phyloP scores from a whole-genome alignment of 768 basidiomycete genomes.

The Amanita phalloides region DNA sequence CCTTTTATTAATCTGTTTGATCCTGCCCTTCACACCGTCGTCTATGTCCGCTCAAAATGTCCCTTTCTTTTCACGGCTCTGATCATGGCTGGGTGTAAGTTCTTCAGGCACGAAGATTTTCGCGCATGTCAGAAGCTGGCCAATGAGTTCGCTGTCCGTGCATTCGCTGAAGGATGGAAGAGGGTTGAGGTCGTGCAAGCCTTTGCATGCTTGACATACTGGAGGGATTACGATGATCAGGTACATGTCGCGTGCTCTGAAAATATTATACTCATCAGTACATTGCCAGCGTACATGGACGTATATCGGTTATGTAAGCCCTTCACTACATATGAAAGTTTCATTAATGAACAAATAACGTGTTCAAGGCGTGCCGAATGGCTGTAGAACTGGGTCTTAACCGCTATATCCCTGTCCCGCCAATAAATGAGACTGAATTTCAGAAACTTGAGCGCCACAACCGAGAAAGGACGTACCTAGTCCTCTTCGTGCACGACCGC shows the following conservation, averaged over 20 bases:
- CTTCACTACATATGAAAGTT: background rate
- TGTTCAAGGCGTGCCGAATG: conserved; percentile 69
- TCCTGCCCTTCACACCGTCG: conserved; percentile 70
- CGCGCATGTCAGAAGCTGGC: conserved; percentile 62
- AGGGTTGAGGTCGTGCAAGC: conserved; percentile 84
- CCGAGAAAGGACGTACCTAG: conserved; percentile 77
- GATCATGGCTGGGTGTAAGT: conserved; percentile 78
- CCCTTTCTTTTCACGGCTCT: conserved; percentile 80
- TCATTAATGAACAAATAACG: conserved; percentile 5
- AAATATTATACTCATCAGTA: conserved; percentile 9
- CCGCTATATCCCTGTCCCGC: conserved; percentile 47
- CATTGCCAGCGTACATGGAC: conserved; percentile 65
- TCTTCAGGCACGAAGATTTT: conserved; percentile 63
- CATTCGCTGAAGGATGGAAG: conserved; percentile 72
- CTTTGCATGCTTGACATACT: conserved; percentile 82
- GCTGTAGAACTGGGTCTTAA: conserved; percentile 78
- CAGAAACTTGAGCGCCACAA: conserved; percentile 71
- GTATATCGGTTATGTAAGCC: conserved; percentile 73
- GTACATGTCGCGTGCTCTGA: conserved; percentile 25
- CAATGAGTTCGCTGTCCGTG: conserved; percentile 62
- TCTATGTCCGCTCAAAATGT: conserved; percentile 71
- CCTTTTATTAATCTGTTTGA: conserved; percentile 88
- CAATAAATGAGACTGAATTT: conserved; percentile 49
- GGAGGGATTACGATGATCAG: conserved; percentile 81
- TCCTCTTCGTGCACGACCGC: conserved; percentile 79